phyloP scores from a whole-genome alignment of 208 protist genomes.

The Leishmania arabica region DNA sequence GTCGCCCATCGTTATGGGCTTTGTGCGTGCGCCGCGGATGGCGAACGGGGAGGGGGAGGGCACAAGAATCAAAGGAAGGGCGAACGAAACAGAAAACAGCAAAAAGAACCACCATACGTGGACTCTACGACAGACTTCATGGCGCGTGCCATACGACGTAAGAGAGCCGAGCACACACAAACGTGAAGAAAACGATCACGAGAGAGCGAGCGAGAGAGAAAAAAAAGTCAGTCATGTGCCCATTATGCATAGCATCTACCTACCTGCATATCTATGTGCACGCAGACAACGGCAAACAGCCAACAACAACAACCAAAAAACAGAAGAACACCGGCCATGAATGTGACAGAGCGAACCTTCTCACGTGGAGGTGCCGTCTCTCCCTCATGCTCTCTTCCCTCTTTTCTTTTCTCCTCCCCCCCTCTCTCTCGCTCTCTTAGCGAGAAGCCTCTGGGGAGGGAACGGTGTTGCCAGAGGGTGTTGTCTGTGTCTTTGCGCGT shows the following conservation, averaged over 20 bases:
- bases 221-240: not conserved
- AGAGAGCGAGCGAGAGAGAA: too few species aligned
- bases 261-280: not conserved
- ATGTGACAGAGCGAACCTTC: not conserved
- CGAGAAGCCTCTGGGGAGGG: not conserved
- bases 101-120: too few species aligned
- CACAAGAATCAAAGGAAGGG: not conserved
- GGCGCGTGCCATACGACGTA: too few species aligned
- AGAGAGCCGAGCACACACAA: too few species aligned
- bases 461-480: not conserved
- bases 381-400: not conserved
- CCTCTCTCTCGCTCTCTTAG: not conserved
- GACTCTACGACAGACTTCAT: too few species aligned
- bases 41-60: not conserved
- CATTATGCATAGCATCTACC: not conserved
- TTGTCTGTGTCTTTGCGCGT: not conserved
- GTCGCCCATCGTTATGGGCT: not conserved
- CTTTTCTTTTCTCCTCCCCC: not conserved
- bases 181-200: too few species aligned
- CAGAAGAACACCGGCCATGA: not conserved
- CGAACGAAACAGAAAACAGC: too few species aligned
- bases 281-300: not conserved
- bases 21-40: not conserved
- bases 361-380: not conserved
- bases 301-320: not conserved